Percentiles rank a stretch among this genome's conserved stretches.
phyloP scores from a whole-genome alignment of 345 rosid species.

The Crucihimalaya himalaica region DNA sequence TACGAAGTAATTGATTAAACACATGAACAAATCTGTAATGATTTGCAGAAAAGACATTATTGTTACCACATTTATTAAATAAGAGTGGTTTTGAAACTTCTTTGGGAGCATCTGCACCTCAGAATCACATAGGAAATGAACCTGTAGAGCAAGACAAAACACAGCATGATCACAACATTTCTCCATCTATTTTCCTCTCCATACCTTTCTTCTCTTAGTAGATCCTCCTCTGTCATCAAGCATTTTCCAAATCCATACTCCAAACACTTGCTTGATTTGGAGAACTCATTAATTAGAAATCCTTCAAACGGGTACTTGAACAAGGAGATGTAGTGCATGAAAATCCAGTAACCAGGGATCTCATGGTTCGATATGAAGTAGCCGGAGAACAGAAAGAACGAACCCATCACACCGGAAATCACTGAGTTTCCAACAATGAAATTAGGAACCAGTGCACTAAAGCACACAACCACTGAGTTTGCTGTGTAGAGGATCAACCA shows the following conservation, averaged over 20 bases:
- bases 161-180: slow-evolving; percentile 72
- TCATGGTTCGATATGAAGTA: slow-evolving; percentile 83
- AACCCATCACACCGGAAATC: slow-evolving; percentile 94
- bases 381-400: slow-evolving; percentile 93
- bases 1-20: slow-evolving; percentile 47
- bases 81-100: slow-evolving; percentile 42
- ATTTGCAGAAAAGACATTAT: slow-evolving; percentile 37
- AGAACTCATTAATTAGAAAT: slow-evolving; percentile 88
- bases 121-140: slow-evolving; percentile 75
- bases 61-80: slow-evolving; percentile 30
- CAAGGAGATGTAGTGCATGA: slow-evolving; percentile 87
- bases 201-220: slow-evolving; percentile 77
- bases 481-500: slow-evolving; percentile 97
- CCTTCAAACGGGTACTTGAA: slow-evolving; percentile 99
- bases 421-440: slow-evolving; percentile 92
- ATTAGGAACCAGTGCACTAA: slow-evolving; percentile 88
- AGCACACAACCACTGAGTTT: slow-evolving; percentile 91
- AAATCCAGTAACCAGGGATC: slow-evolving; percentile 89
- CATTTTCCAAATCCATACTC: slow-evolving; percentile 69
- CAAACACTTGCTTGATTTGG: slow-evolving; percentile 72
- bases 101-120: slow-evolving; percentile 68
- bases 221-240: slow-evolving; percentile 61
- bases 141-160: slow-evolving; percentile 79
- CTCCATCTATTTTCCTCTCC: slow-evolving; percentile 70
- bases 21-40: slow-evolving; percentile 45